These are phyloP conservation scores for Theobroma cacao DNA, from an alignment of 345 rosid species.

Conservation along the genomic window DNA sequence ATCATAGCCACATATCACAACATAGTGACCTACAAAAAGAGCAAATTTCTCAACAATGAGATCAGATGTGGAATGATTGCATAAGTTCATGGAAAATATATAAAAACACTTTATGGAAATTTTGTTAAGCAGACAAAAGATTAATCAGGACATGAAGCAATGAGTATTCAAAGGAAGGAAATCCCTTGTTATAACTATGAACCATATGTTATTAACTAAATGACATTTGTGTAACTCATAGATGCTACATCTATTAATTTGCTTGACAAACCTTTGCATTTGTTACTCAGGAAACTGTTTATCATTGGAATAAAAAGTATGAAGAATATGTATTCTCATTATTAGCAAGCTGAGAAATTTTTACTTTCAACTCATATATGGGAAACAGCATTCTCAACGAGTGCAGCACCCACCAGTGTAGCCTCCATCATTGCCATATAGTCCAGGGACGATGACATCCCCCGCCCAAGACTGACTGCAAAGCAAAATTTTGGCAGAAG, in stretches of 20 bases:
- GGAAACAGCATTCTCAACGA: neutral
- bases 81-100: neutral
- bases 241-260: neutral
- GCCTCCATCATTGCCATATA: constrained; percentile 34
- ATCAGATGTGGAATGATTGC: neutral
- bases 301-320: neutral
- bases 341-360: neutral
- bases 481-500: constrained; percentile 13
- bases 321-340: neutral
- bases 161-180: neutral
- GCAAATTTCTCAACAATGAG: neutral
- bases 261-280: neutral
- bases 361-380: constrained; percentile 8
- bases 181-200: neutral
- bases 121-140: neutral
- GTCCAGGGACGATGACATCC: constrained; percentile 55
- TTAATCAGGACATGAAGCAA: neutral
- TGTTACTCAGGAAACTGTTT: neutral
- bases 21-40: constrained; percentile 70
- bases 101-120: neutral
- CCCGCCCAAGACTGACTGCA: constrained; percentile 66
- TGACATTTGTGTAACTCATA: neutral
- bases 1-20: constrained; percentile 89
- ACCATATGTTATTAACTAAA: neutral
- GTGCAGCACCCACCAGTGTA: constrained; percentile 63